Evolutionary conservation across 2,329 filamentous ascomycete genomes (phyloP).

Genomic region (Aspergillus ruber): DNA sequence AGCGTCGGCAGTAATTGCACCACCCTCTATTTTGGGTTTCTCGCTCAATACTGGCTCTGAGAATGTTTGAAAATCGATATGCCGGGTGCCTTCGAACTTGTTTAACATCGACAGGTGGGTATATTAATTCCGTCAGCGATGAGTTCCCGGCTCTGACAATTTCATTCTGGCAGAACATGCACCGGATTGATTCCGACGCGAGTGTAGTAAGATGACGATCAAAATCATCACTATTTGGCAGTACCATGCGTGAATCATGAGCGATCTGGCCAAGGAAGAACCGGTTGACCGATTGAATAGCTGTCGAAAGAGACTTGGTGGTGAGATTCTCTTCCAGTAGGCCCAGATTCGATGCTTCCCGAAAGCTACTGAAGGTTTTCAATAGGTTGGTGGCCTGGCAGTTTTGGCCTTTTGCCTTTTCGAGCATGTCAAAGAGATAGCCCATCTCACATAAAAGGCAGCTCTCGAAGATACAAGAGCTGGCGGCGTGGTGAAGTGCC

Average conservation of each 20-base stretch:
- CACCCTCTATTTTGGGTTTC: slow-evolving; percentile 86
- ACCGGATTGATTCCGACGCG: slow-evolving; percentile 58
- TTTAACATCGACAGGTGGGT: slow-evolving; percentile 58
- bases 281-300: slow-evolving; percentile 78
- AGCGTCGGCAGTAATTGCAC: slow-evolving; percentile 85
- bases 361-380: slow-evolving; percentile 77
- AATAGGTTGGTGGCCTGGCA: slow-evolving; percentile 95
- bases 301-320: slow-evolving; percentile 65
- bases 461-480: slow-evolving; percentile 70
- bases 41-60: slow-evolving; percentile 88
- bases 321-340: slow-evolving; percentile 78
- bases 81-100: slow-evolving; percentile 41
- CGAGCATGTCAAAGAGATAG: slow-evolving; percentile 94
- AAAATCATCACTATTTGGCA: slow-evolving; percentile 56
- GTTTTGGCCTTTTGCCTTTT: slow-evolving; percentile 88
- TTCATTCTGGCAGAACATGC: slow-evolving; percentile 81
- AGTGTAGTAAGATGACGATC: slow-evolving; percentile 56
- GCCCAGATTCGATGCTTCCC: slow-evolving; percentile 69
- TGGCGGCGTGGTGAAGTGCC: slow-evolving; percentile 81
- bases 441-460: slow-evolving; percentile 92
- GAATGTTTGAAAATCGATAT: slow-evolving; percentile 71
- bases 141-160: slow-evolving; percentile 72
- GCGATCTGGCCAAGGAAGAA: slow-evolving; percentile 79
- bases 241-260: slow-evolving; percentile 65
- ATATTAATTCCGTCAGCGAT: slow-evolving; percentile 79